Conservation (phyloP, 768 basidiomycete species). For the Boletellus emodensis region DNA sequence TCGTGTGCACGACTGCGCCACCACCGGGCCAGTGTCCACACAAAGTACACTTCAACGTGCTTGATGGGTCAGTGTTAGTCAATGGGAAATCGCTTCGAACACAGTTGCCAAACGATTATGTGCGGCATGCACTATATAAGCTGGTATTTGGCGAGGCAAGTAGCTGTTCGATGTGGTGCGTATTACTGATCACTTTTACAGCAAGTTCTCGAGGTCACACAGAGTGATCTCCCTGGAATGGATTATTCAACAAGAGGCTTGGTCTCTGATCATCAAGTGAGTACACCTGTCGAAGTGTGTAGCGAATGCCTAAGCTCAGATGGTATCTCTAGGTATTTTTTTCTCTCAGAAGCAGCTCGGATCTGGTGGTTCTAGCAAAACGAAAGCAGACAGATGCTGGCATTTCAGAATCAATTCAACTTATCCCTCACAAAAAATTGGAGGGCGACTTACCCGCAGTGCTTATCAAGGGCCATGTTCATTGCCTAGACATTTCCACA, state of each 20-base stretch:
- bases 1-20: slow-evolving; percentile 11
- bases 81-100: slow-evolving; percentile 32
- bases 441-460: slow-evolving; percentile 14
- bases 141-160: too few relatives aligned
- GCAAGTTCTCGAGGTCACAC: slow-evolving; percentile 6
- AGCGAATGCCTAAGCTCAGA: background rate
- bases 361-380: slow-evolving; percentile 9
- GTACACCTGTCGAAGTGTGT: background rate
- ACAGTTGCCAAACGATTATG: slow-evolving; percentile 4
- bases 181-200: background rate
- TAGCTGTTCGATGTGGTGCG: too few relatives aligned
- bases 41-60: slow-evolving; percentile 35
- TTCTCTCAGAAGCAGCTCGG: background rate
- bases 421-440: slow-evolving; percentile 13
- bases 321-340: slow-evolving; percentile 13
- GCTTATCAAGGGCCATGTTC: slow-evolving; percentile 13
- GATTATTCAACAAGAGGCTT: slow-evolving; percentile 8
- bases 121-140: slow-evolving; percentile 5
- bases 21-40: slow-evolving; percentile 18
- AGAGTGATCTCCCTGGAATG: slow-evolving; percentile 13
- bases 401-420: slow-evolving; percentile 9
- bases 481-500: slow-evolving; percentile 17
- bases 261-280: slow-evolving; percentile 10
- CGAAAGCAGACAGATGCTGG: background rate
- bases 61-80: slow-evolving; percentile 38